These are phyloP conservation scores for Eutrema yunnanense DNA, from an alignment of 345 rosid species.

Conservation along the genomic window DNA sequence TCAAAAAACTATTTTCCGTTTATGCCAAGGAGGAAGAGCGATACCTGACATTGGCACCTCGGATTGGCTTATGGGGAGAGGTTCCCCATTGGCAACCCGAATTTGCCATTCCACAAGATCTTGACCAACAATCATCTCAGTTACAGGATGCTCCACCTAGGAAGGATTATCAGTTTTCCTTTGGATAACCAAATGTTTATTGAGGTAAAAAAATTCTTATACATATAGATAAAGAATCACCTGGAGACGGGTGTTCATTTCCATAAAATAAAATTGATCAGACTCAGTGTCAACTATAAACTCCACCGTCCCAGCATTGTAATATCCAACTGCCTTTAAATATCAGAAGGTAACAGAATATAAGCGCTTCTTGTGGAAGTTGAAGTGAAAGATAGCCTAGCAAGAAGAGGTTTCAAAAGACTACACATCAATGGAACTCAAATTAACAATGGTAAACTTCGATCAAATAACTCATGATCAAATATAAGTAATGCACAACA, in stretches of 20 bases:
- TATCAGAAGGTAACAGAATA: conserved; percentile 30
- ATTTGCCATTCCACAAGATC: conserved; percentile 99
- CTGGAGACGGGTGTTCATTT: conserved; percentile 98
- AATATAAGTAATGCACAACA: neutral
- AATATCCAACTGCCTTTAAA: conserved; percentile 86
- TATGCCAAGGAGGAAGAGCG: neutral
- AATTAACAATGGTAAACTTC: neutral
- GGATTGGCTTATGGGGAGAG: conserved; percentile 68
- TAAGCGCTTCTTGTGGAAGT: conserved; percentile 30
- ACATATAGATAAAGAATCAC: conserved; percentile 30
- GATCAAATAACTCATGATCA: neutral
- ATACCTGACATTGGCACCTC: conserved; percentile 79
- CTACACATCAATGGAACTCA: conserved; percentile 14
- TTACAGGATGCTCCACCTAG: conserved; percentile 97
- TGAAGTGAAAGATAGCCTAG: conserved; percentile 25
- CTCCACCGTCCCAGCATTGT: conserved; percentile 97
- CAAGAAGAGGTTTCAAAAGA: conserved; percentile 10
- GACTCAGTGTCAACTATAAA: conserved; percentile 78
- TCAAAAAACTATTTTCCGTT: neutral
- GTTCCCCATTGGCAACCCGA: conserved; percentile 82
- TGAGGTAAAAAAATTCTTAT: neutral
- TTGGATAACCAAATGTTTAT: neutral
- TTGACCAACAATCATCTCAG: conserved; percentile 94
- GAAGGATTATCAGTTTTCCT: conserved; percentile 18
- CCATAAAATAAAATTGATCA: conserved; percentile 88